phyloP scores from a whole-genome alignment of 2,329 filamentous ascomycete species.

The Diaporthe eres region DNA sequence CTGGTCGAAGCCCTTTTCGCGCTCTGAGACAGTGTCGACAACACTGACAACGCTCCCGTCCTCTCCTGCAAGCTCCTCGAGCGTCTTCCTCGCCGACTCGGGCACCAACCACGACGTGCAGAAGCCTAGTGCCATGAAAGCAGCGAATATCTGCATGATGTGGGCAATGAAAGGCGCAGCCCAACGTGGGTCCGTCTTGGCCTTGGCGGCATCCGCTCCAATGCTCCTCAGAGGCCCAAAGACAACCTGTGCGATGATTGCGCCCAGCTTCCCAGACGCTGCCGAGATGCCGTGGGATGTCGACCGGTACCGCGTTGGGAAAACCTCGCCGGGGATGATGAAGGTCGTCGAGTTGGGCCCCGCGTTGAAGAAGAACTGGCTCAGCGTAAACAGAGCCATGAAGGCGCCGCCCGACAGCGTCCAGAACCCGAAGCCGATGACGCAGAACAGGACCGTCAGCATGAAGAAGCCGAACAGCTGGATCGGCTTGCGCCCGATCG shows the following conservation, averaged over 20 bases:
- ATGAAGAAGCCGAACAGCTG: conserved; percentile 76
- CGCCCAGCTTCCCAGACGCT: conserved; percentile 64
- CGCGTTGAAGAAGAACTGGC: conserved; percentile 73
- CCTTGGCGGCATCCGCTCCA: conserved; percentile 54
- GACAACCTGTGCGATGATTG: conserved; percentile 70
- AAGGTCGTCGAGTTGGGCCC: conserved; percentile 71
- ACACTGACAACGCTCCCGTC: conserved; percentile 39
- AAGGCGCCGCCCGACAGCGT: conserved; percentile 66
- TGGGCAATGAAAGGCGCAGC: conserved; percentile 75
- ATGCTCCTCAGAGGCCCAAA: conserved; percentile 67
- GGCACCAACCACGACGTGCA: conserved; percentile 79
- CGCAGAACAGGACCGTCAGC: conserved; percentile 71
- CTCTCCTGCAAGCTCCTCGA: conserved; percentile 70
- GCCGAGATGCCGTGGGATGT: conserved; percentile 72
- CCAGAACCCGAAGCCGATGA: conserved; percentile 75
- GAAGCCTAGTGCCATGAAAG: conserved; percentile 82
- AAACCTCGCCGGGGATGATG: conserved; percentile 69
- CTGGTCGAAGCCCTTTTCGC: background rate
- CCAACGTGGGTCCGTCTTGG: conserved; percentile 57
- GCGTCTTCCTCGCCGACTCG: conserved; percentile 82
- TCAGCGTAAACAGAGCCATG: conserved; percentile 67
- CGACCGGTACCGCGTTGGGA: conserved; percentile 70
- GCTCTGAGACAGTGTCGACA: background rate
- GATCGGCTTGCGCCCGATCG: conserved; percentile 82
- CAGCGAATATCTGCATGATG: conserved; percentile 80